phyloP scores from a whole-genome alignment of 495 filamentous ascomycete genomes.

The Trypethelium eluteriae region DNA sequence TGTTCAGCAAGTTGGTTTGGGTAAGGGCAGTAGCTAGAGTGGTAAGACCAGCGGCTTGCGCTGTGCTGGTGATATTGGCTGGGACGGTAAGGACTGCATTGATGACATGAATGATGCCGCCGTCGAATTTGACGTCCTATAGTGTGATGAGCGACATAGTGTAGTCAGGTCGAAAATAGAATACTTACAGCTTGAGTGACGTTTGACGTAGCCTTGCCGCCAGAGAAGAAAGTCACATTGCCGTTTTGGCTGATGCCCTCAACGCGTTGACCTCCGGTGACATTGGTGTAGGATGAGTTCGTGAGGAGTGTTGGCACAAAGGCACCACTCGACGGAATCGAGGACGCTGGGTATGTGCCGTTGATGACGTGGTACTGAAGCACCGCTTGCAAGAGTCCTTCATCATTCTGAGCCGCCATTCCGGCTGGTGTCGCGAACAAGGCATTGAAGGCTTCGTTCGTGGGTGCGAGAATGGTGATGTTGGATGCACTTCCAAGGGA shows the following conservation, averaged over 20 bases:
- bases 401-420: constrained; percentile 30
- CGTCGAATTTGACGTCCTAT: constrained; percentile 50
- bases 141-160: neutral
- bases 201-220: constrained; percentile 31
- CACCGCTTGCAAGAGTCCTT: constrained; percentile 39
- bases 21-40: constrained; percentile 50
- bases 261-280: constrained; percentile 45
- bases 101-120: constrained; percentile 61
- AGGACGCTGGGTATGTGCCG: constrained; percentile 41
- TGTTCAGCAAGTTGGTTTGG: constrained; percentile 37
- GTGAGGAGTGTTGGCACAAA: constrained; percentile 53
- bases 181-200: constrained; percentile 32
- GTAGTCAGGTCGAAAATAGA: neutral
- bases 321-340: constrained; percentile 37
- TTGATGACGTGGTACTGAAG: constrained; percentile 60
- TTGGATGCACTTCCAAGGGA: constrained; percentile 41
- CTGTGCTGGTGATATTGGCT: constrained; percentile 43
- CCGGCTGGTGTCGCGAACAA: constrained; percentile 34
- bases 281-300: constrained; percentile 43
- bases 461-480: constrained; percentile 59
- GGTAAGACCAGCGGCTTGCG: constrained; percentile 47
- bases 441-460: constrained; percentile 48
- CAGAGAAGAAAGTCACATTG: constrained; percentile 34
- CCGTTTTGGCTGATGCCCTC: constrained; percentile 29
- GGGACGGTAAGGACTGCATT: constrained; percentile 53